A percentile compares a stretch with the other conserved stretches of the same genome.
phyloP scores from a whole-genome alignment of 805 yeast genomes.

The Wickerhamiella alocasiicola region DNA sequence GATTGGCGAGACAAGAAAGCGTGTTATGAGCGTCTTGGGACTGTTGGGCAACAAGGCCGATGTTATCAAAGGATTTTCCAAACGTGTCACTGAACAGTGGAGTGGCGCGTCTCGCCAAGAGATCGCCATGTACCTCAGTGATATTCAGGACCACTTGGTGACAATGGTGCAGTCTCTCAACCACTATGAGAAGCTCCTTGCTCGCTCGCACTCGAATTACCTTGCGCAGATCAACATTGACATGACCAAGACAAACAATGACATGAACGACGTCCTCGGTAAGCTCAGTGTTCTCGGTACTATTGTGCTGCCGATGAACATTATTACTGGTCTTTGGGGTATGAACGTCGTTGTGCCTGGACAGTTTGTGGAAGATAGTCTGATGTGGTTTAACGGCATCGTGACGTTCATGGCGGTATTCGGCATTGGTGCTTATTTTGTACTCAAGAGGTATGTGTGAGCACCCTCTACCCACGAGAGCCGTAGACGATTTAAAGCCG shows the following conservation, averaged over 20 bases:
- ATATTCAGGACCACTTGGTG: slow-evolving; percentile 93
- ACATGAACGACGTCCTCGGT: slow-evolving; percentile 91
- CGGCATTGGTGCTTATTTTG: slow-evolving; percentile 22
- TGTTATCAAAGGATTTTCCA: slow-evolving; percentile 91
- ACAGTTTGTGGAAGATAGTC: slow-evolving; percentile 44
- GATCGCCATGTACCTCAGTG: slow-evolving; percentile 89
- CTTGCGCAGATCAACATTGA: slow-evolving; percentile 94
- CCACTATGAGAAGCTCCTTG: slow-evolving; percentile 86
- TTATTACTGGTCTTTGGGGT: slow-evolving; percentile 96
- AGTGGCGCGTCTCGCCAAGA: slow-evolving; percentile 68
- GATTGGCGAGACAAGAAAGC: slow-evolving; percentile 88
- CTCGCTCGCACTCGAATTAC: slow-evolving; percentile 92
- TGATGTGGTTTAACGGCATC: slow-evolving; percentile 50
- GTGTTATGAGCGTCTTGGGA: slow-evolving; percentile 82
- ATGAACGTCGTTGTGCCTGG: slow-evolving; percentile 98
- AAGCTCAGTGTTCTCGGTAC: slow-evolving; percentile 90
- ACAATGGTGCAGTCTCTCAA: slow-evolving; percentile 94
- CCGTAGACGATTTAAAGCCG: no score
- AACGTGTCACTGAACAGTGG: slow-evolving; percentile 78
- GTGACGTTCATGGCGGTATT: slow-evolving; percentile 22
- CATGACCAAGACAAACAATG: slow-evolving; percentile 94
- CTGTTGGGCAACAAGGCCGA: slow-evolving; percentile 88
- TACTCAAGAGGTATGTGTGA: slow-evolving; percentile 19
- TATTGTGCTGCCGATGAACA: slow-evolving; percentile 86
- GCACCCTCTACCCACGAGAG: no score